Base-by-base conservation (phyloP, 768 basidiomycete genomes). In the Crucibulum laeve region DNA sequence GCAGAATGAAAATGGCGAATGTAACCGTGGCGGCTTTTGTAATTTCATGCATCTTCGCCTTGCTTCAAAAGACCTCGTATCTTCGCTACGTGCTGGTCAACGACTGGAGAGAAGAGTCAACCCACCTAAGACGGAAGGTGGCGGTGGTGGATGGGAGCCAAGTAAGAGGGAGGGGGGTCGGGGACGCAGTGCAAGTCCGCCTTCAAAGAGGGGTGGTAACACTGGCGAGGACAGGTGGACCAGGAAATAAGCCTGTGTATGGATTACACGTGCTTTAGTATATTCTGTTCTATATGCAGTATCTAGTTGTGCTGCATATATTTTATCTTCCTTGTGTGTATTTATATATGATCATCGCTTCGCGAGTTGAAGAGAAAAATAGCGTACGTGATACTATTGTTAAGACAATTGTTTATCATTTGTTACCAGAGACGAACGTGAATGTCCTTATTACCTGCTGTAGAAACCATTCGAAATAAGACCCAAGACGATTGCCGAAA, bases 1-100 rank as follows among this genome's bases (percentile, higher is more conserved):
- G 37, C 96, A 99, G 64, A 98, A 99, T 55, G 96, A 99, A 63
- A 88, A 97, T 54, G 96, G 96, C 5, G 91, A 95, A 65, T 99
- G 96, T 64, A 95, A 95, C 56, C 84, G 96, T 33, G 96, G 95
- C 23, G 93, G 93, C 2, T 97, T 96, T 70, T 98, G 95, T 67
- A 98, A 99, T 64, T 99, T 99, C 60, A 96, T 97, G 91, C 94
- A 97, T 68, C 72, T 97, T 25, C 83, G 91, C 11, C 75, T 91
- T 17, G 89, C 94, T 4, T 88, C 91, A 23, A 82, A 86, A 58
- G 82, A 90, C 8, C 77, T 96, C 10, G 87, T 91, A 2, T 79
- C 77, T 34, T 80, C 85, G 5, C 69, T 97, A 42, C 79, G 82
- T 14, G 82, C 80, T 34, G 90, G 91, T 11, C 94, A 97, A 60